Evolutionary conservation across 129 eudicot genomes (phyloP).

Genomic region (Escallonia herrerae): DNA sequence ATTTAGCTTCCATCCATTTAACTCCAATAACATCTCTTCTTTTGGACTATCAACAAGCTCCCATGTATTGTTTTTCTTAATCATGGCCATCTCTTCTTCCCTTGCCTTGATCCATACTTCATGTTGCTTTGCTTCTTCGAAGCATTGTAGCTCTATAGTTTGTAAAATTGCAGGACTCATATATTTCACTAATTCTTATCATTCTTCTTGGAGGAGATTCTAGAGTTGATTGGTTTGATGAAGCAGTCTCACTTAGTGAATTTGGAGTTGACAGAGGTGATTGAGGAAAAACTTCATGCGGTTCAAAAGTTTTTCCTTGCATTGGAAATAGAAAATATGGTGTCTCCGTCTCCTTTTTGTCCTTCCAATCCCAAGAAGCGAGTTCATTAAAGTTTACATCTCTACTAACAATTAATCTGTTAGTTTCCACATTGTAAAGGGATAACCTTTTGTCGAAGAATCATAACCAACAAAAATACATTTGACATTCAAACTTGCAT

Average conservation of each 20-base stretch:
- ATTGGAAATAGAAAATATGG: too few species aligned
- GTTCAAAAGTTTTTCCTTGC: background rate
- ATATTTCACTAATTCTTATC: background rate
- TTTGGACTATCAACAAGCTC: background rate
- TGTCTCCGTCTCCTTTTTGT: background rate
- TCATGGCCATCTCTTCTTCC: background rate
- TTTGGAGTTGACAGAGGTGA: background rate
- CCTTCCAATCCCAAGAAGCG: background rate
- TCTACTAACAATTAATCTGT: constrained; percentile 3
- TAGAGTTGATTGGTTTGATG: background rate
- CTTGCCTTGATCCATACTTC: background rate
- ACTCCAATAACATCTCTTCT: background rate
- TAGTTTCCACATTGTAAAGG: background rate
- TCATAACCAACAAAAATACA: background rate
- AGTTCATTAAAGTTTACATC: background rate
- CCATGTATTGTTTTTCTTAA: background rate
- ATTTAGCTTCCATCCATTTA: background rate
- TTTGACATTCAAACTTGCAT: background rate
- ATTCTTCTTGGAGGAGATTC: background rate
- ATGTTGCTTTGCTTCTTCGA: background rate
- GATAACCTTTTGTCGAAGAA: background rate
- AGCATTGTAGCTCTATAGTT: background rate
- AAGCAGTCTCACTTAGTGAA: background rate
- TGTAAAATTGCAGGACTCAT: background rate
- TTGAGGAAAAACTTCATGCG: too few species aligned